Conservation (phyloP, 163 green algal species). For the Chloromonas sp. region DNA sequence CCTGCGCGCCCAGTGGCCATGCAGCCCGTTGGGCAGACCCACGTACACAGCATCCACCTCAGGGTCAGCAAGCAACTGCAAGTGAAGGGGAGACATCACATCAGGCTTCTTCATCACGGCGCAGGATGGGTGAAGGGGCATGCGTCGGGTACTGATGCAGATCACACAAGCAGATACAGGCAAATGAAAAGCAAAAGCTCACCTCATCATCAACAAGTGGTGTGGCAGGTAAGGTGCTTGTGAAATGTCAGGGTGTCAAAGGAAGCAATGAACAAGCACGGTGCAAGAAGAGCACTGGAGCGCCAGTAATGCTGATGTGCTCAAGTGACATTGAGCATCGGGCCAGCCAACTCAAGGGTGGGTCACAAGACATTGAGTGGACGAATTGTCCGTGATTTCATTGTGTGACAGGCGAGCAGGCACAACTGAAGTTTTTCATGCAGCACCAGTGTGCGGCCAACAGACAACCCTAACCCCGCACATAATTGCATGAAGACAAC, state of each 20-base stretch:
- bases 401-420: too few species aligned
- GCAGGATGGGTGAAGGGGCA: neutral
- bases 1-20: conserved; percentile 32
- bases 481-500: too few species aligned
- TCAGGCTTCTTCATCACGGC: neutral
- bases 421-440: too few species aligned
- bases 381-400: too few species aligned
- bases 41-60: conserved; percentile 39
- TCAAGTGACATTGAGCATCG: too few species aligned
- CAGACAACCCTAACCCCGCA: too few species aligned
- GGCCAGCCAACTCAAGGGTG: too few species aligned
- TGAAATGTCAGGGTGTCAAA: neutral
- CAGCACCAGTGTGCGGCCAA: too few species aligned
- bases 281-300: too few species aligned
- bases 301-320: too few species aligned
- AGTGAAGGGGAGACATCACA: neutral
- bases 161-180: neutral
- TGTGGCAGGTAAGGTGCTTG: too few species aligned
- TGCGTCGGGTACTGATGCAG: neutral
- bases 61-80: conserved; percentile 33
- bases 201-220: neutral
- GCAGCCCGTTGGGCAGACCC: conserved; percentile 44
- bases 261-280: conserved; percentile 11
- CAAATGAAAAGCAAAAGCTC: neutral
- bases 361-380: too few species aligned